Percentiles rank a stretch among this genome's conserved stretches.
phyloP scores from a whole-genome alignment of 345 rosid genomes.

The Camelina sativa region DNA sequence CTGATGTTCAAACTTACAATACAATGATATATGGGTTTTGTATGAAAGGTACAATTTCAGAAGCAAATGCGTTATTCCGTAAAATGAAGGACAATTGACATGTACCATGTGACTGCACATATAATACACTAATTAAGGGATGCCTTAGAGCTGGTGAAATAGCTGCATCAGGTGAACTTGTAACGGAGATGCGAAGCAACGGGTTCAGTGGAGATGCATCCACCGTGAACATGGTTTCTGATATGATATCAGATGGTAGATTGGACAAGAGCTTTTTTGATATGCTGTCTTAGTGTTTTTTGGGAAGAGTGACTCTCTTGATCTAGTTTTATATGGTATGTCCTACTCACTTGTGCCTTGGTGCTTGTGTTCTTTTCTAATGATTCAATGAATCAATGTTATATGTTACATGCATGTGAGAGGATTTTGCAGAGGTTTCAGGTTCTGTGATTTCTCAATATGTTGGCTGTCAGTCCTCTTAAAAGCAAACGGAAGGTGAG shows the following conservation, averaged over 20 bases:
- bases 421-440: neutral
- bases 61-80: neutral
- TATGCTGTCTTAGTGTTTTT: neutral
- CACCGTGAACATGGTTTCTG: neutral
- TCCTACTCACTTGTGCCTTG: neutral
- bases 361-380: neutral
- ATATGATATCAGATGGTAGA: neutral
- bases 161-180: neutral
- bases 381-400: no score
- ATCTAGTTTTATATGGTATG: no score
- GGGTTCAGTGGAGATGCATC: neutral
- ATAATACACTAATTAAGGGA: neutral
- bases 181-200: neutral
- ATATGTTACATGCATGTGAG: neutral
- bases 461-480: no score
- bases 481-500: no score
- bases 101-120: neutral
- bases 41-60: neutral
- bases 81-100: neutral
- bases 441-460: neutral
- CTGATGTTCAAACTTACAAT: conserved; percentile 1
- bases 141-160: neutral
- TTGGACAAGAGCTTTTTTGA: conserved; percentile 4
- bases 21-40: neutral
- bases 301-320: neutral